Percentiles rank a stretch among this genome's conserved stretches.
Conservation (phyloP, 2,329 filamentous ascomycete genomes). For the Acrocalymma vagum region DNA sequence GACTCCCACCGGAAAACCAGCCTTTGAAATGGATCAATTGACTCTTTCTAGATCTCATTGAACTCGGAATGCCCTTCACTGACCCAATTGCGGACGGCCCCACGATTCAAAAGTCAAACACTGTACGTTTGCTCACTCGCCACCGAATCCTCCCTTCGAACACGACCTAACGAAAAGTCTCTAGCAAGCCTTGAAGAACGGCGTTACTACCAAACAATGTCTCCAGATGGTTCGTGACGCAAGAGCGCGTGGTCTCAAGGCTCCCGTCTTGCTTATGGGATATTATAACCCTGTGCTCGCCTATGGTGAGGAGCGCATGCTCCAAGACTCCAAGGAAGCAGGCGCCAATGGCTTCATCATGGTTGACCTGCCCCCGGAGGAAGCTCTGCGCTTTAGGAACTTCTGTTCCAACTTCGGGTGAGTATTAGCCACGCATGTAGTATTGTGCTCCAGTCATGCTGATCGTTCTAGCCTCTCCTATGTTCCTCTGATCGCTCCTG, state of each 20-base stretch:
- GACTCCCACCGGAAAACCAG: conserved; percentile 4
- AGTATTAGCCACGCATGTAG: conserved; percentile 49
- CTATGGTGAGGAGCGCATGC: conserved; percentile 90
- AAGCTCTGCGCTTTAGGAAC: conserved; percentile 90
- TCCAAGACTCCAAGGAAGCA: conserved; percentile 82
- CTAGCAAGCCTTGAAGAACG: conserved; percentile 80
- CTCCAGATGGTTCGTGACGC: conserved; percentile 86
- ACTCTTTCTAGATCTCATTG: conserved; percentile 79
- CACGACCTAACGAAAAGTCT: conserved; percentile 20
- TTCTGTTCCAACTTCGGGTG: conserved; percentile 80
- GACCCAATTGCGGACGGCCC: conserved; percentile 98
- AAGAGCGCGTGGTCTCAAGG: conserved; percentile 76
- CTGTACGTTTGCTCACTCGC: conserved; percentile 59
- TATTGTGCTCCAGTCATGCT: too few relatives aligned
- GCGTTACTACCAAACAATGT: conserved; percentile 81
- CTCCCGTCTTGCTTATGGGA: conserved; percentile 93
- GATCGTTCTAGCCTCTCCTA: conserved; percentile 85
- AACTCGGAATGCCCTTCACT: conserved; percentile 95
- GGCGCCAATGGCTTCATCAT: conserved; percentile 97
- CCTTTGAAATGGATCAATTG: conserved; percentile 17
- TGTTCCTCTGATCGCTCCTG: conserved; percentile 93
- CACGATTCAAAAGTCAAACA: conserved; percentile 96
- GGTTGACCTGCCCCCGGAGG: conserved; percentile 93
- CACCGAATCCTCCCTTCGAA: conserved; percentile 15
- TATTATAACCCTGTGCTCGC: conserved; percentile 97